Percentiles rank a stretch among this genome's conserved stretches.
Conservation (phyloP, 257 asterid genomes). For the Solanum megistacrolobum region DNA sequence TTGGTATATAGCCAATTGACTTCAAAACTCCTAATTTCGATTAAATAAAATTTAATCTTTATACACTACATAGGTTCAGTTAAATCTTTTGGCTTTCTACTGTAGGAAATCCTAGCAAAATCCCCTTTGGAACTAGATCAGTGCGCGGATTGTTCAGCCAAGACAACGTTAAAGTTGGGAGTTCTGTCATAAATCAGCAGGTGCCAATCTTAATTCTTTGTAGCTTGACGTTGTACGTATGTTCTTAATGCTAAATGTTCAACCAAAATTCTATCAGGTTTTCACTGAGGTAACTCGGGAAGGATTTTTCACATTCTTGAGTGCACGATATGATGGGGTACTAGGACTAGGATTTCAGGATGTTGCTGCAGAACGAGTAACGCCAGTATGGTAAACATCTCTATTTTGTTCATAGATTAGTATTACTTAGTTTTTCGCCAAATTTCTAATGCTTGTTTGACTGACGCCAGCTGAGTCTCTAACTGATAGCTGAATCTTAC, state of each 20-base stretch:
- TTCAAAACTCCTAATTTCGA: background rate
- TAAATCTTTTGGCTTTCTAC: background rate
- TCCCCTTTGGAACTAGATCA: conserved; percentile 19
- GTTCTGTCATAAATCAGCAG: conserved; percentile 8
- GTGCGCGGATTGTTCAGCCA: conserved; percentile 20
- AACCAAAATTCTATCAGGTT: conserved; percentile 3
- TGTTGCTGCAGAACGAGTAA: conserved; percentile 5
- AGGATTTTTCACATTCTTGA: conserved; percentile 15
- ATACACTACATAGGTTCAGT: background rate
- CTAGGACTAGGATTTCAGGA: conserved; percentile 34
- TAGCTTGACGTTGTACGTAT: background rate
- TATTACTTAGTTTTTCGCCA: background rate
- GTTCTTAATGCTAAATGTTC: background rate
- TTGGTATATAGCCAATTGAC: conserved; percentile 1
- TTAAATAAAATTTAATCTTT: background rate
- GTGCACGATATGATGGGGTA: conserved; percentile 24
- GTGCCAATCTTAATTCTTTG: background rate
- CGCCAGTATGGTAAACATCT: conserved; percentile 19
- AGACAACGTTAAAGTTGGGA: conserved; percentile 17
- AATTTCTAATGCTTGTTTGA: background rate
- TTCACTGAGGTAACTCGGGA: conserved; percentile 22
- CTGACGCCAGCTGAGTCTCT: background rate
- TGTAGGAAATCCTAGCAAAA: conserved; percentile 12
- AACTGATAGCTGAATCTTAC: background rate
- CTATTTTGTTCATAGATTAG: background rate